Percentiles rank a stretch among this genome's conserved stretches.
These are phyloP conservation scores for Hemileccinum impolitum DNA, from an alignment of 768 basidiomycete species.

Conservation along the genomic window DNA sequence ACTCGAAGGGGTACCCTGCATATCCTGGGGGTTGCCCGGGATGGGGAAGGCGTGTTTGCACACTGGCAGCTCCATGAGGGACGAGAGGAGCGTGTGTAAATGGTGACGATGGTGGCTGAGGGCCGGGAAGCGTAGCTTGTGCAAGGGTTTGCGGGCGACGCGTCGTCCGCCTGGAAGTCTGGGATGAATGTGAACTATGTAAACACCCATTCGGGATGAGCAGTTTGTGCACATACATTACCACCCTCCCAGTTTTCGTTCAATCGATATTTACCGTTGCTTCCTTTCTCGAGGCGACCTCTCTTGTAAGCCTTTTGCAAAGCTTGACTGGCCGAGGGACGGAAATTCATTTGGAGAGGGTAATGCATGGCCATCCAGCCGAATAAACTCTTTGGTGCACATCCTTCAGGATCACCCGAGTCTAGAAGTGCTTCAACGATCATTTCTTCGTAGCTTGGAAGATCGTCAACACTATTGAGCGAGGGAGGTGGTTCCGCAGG, in stretches of 20 bases:
- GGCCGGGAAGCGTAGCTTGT: slow-evolving; percentile 28
- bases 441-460: slow-evolving; percentile 92
- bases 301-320: slow-evolving; percentile 83
- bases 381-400: slow-evolving; percentile 80
- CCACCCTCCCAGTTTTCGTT: slow-evolving; percentile 81
- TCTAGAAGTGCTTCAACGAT: slow-evolving; percentile 76
- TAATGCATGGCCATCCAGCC: slow-evolving; percentile 81
- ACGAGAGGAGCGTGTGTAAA: slow-evolving; percentile 57
- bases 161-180: slow-evolving; percentile 78
- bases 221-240: slow-evolving; percentile 47
- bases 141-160: slow-evolving; percentile 65
- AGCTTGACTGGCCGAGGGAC: slow-evolving; percentile 86
- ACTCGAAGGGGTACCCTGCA: slow-evolving; percentile 39
- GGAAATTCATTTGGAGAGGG: slow-evolving; percentile 84
- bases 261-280: slow-evolving; percentile 69
- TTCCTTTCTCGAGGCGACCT: slow-evolving; percentile 74
- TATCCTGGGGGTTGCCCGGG: slow-evolving; percentile 33
- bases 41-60: slow-evolving; percentile 36
- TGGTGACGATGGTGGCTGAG: slow-evolving; percentile 42
- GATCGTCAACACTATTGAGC: slow-evolving; percentile 40
- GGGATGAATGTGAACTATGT: slow-evolving; percentile 8
- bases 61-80: slow-evolving; percentile 28
- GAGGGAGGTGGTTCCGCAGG: slow-evolving; percentile 26
- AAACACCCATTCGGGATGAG: neutral
- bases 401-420: slow-evolving; percentile 67